A percentile compares a stretch with the other conserved stretches of the same genome.
These are phyloP conservation scores for Colletotrichum somersetense DNA, from an alignment of 2,329 filamentous ascomycete species.

Conservation along the genomic window DNA sequence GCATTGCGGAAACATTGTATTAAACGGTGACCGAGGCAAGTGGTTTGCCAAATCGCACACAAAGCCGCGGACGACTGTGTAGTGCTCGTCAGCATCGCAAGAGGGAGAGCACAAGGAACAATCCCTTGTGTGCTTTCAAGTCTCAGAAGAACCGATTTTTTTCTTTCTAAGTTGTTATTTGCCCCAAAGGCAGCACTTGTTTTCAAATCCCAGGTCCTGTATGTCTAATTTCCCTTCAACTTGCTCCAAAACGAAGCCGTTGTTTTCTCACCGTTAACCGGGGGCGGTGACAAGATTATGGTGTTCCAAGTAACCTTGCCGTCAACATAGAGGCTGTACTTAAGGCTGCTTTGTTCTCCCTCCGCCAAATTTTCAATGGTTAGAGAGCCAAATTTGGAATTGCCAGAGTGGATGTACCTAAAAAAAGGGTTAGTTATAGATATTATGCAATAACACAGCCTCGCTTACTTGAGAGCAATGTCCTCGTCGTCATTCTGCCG, in stretches of 20 bases:
- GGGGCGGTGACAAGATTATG: constrained; percentile 62
- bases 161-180: too few relatives aligned
- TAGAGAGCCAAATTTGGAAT: constrained; percentile 88
- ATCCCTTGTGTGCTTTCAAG: neutral
- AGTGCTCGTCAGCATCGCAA: neutral
- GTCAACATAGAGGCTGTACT: constrained; percentile 86
- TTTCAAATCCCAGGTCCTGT: neutral
- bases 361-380: constrained; percentile 78
- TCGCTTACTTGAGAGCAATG: constrained; percentile 82
- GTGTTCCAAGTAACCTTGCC: constrained; percentile 83
- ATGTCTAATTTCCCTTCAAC: constrained; percentile 47
- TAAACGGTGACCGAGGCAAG: neutral
- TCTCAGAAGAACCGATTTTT: too few relatives aligned
- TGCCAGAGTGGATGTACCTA: constrained; percentile 84
- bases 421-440: constrained; percentile 42
- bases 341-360: constrained; percentile 77
- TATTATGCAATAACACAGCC: neutral
- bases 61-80: neutral
- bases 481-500: constrained; percentile 84
- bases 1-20: neutral
- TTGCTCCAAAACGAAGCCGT: constrained; percentile 62
- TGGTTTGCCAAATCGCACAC: neutral
- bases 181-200: neutral
- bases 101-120: neutral
- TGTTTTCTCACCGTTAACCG: constrained; percentile 48